A percentile compares a stretch with the other conserved stretches of the same genome.
phyloP scores from a whole-genome alignment of 2,329 filamentous ascomycete species.

The Colletotrichum orbiculare region DNA sequence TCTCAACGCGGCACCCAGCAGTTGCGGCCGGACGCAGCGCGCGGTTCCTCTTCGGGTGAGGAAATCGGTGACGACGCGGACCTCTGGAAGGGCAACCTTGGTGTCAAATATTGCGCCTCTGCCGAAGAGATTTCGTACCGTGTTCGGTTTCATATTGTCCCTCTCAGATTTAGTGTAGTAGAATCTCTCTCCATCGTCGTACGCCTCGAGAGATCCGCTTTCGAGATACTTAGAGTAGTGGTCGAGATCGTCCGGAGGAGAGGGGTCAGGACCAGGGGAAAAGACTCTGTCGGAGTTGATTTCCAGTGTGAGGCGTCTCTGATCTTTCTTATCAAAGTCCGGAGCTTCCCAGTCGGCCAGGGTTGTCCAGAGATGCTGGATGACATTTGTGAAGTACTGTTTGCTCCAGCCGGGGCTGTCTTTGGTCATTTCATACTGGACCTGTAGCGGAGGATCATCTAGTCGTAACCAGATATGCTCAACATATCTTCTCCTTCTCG shows the following conservation, averaged over 20 bases:
- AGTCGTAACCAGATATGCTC: constrained; percentile 14
- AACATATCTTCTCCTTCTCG: neutral
- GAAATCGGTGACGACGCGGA: neutral
- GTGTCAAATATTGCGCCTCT: neutral
- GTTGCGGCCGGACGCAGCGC: neutral
- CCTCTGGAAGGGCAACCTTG: neutral
- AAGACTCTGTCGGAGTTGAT: neutral
- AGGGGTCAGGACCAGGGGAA: too few species aligned
- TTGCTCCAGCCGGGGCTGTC: neutral
- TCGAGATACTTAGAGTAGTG: constrained; percentile 6
- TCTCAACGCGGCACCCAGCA: neutral
- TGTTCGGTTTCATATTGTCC: neutral
- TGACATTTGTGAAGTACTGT: neutral
- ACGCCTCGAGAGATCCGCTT: neutral
- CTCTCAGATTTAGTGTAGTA: neutral
- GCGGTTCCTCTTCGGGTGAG: neutral
- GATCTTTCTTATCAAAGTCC: neutral
- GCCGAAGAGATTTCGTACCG: constrained; percentile 1
- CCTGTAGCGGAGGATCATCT: neutral
- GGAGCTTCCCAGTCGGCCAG: neutral
- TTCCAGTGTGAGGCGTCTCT: neutral
- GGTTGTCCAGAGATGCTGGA: neutral
- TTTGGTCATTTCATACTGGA: neutral
- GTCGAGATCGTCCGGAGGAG: neutral
- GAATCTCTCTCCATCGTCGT: neutral